Conservation (phyloP, 2,329 filamentous ascomycete species). For the Alternaria postmessia region DNA sequence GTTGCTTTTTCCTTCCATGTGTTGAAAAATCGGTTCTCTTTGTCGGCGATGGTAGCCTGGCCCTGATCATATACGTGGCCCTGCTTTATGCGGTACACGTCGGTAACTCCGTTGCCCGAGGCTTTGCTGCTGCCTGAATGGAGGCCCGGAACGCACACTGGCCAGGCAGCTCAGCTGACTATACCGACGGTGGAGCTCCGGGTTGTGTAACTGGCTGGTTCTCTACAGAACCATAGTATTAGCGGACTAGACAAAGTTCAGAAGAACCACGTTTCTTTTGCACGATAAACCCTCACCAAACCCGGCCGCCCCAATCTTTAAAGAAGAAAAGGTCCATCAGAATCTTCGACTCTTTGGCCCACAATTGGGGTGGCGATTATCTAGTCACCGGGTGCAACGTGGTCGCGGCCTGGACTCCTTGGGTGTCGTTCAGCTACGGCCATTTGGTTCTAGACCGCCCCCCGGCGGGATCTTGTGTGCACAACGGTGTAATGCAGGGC, state of each 20-base stretch:
- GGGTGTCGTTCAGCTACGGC: not conserved
- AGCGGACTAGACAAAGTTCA: not conserved
- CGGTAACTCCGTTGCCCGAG: not conserved
- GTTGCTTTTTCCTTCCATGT: not conserved
- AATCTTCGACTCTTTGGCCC: not conserved
- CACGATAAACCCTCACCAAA: not conserved
- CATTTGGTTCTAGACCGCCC: not conserved
- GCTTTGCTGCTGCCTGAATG: not conserved
- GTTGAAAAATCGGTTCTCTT: not conserved
- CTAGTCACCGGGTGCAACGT: not conserved
- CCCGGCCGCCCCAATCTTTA: not conserved
- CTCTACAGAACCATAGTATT: not conserved
- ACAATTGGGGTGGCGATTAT: not conserved
- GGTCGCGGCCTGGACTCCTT: not conserved
- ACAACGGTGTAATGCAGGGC: not conserved
- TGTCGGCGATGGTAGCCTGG: not conserved
- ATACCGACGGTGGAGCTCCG: not conserved
- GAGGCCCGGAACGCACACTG: not conserved
- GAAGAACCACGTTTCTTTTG: slow-evolving; percentile 4
- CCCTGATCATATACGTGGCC: not conserved
- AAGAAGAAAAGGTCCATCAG: not conserved
- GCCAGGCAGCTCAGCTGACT: not conserved
- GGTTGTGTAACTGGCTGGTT: not conserved
- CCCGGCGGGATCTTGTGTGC: not conserved
- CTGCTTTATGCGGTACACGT: slow-evolving; percentile 2